Evolutionary conservation across 495 filamentous ascomycete genomes (phyloP), one percentile per base, ranked within the genome.

Genomic region (Articulospora tetracladia): DNA sequence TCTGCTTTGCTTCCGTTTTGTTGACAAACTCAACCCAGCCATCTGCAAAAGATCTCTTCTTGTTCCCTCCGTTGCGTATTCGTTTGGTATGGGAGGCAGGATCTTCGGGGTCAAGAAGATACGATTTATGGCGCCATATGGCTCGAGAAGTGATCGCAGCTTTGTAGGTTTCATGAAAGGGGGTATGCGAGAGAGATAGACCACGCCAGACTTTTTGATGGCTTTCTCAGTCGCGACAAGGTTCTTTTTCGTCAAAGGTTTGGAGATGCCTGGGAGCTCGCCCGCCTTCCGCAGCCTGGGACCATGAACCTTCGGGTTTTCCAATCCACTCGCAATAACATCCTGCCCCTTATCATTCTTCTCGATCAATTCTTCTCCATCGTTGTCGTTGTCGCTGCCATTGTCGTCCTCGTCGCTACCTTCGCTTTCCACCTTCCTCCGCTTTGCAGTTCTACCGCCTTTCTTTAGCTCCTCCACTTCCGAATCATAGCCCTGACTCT

Each of bases 151-250:
- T 8, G 83, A 80, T 52, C 90, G 87, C 20, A 98, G 73, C 46
- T 92, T 91, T 47, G 78, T 76, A 17, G 95, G 95, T 67, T 94
- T 96, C 81, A 98, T 91, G 72, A 96, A 97, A 8, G 94, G 94
- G 22, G 95, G 94, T 23, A 97, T 81, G 46, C 93, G 88, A 2
- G 91, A 95, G 54, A 98, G 77, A 69, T 97, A 98, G 53, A 97
- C 75, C 3, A 97, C 86, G 36, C 93, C 93, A 0, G 88, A 87
- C 64, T 80, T 83, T 41, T 79, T 79, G 52, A 83, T 76, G 10
- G 82, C 81, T 36, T 74, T 74, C 56, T 82, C 81, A 17, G 80
- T 79, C 19, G 74, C 75, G n/a, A 82, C 74, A 54, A 88, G 77
- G 59, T 83, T 84, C 69, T 82, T 85, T 52, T 81, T 82, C 17